phyloP scores from a whole-genome alignment of 208 protist species.

The Trypanosoma vivax region DNA sequence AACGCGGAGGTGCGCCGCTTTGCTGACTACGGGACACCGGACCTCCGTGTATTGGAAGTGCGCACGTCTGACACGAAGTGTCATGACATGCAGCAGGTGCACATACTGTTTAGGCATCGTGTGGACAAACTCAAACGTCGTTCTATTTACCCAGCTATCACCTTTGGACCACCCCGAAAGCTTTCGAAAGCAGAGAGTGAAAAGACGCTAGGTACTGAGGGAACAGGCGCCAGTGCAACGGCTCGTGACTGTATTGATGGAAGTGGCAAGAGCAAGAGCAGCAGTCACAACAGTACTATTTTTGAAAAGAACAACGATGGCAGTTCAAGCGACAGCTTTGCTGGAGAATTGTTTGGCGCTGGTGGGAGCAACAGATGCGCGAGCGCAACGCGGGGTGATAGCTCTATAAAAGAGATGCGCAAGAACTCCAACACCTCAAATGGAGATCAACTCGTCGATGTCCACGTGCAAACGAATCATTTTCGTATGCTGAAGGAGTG shows the following conservation, averaged over 20 bases:
- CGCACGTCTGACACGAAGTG: conserved; percentile 37
- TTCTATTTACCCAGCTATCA: conserved; percentile 26
- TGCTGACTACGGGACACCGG: conserved; percentile 70
- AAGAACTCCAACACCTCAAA: too few species aligned
- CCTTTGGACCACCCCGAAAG: too few species aligned
- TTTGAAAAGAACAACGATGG: background rate
- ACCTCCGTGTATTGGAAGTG: conserved; percentile 70
- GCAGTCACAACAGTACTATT: background rate
- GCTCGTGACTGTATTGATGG: too few species aligned
- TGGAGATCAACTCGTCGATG: background rate
- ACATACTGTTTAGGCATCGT: conserved; percentile 77
- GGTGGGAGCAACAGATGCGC: too few species aligned
- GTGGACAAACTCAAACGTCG: conserved; percentile 70
- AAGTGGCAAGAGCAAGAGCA: too few species aligned
- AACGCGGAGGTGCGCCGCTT: conserved; percentile 66
- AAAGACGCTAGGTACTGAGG: too few species aligned
- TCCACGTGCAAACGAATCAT: background rate
- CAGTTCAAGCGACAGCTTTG: background rate
- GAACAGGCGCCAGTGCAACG: too few species aligned
- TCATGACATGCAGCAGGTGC: conserved; percentile 38
- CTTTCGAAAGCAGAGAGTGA: too few species aligned
- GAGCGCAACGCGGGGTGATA: too few species aligned
- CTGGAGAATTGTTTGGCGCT: too few species aligned
- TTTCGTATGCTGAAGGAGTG: conserved; percentile 48
- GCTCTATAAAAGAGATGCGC: too few species aligned